A percentile compares a stretch with the other conserved stretches of the same genome.
Conservation (phyloP, 2,329 filamentous ascomycete genomes). For the Sporothrix variecibatus region DNA sequence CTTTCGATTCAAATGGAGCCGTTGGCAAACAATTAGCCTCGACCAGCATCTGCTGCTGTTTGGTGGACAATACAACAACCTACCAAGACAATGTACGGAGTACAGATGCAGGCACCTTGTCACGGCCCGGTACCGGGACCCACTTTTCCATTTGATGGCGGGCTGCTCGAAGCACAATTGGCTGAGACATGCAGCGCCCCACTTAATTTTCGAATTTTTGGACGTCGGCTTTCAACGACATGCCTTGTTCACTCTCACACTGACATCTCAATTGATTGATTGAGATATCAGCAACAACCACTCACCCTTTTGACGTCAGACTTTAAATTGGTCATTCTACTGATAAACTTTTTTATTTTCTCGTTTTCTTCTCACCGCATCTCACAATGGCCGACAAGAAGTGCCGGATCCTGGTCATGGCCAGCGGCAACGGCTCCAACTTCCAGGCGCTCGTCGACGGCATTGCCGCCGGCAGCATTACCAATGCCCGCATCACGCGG, state of each 20-base stretch:
- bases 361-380: neutral
- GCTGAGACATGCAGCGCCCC: neutral
- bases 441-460: constrained; percentile 70
- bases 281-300: neutral
- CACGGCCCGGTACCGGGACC: neutral
- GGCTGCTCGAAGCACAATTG: neutral
- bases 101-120: neutral
- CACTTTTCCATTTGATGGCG: neutral
- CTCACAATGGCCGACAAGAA: constrained; percentile 27
- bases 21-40: neutral
- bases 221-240: neutral
- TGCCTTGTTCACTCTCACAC: neutral
- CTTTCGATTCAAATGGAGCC: neutral
- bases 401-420: constrained; percentile 65
- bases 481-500: constrained; percentile 46
- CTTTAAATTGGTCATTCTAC: neutral
- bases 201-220: constrained; percentile 14
- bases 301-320: no score
- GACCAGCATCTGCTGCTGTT: neutral
- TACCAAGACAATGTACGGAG: neutral
- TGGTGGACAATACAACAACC: neutral
- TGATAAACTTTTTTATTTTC: neutral
- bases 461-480: constrained; percentile 44
- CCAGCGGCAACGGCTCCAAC: constrained; percentile 74
- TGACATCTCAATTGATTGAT: neutral